These are phyloP conservation scores for Ceratobasidium sp. DNA, from an alignment of 1,284 basidiomycete genomes.

Conservation along the genomic window DNA sequence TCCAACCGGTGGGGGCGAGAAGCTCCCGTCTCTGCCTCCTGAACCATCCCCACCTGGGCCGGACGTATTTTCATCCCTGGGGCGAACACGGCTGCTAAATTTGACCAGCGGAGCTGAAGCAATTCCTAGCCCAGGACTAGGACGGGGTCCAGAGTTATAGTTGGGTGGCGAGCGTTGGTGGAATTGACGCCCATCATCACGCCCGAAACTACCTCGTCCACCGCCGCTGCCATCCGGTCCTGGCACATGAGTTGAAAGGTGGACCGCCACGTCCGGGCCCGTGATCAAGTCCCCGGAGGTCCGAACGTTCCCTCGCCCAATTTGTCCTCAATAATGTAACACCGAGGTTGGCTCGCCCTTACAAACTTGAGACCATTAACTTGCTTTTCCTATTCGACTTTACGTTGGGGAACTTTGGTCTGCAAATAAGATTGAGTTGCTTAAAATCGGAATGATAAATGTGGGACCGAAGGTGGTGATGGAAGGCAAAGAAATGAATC, in stretches of 20 bases:
- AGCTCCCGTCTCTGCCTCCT: conserved; percentile 1
- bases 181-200: neutral
- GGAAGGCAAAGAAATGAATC: no score
- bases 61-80: neutral
- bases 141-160: neutral
- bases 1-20: conserved; percentile 16
- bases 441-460: no score
- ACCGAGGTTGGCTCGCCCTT: conserved; percentile 82
- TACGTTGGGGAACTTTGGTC: conserved; percentile 58
- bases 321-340: conserved; percentile 86
- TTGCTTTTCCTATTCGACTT: conserved; percentile 73
- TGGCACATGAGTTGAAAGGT: neutral
- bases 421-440: neutral
- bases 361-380: conserved; percentile 77
- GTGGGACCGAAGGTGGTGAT: no score
- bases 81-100: conserved; percentile 26
- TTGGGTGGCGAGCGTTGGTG: conserved; percentile 8
- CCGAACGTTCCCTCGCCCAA: conserved; percentile 97
- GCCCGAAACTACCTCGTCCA: neutral
- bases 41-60: neutral
- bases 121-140: neutral
- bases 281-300: conserved; percentile 8
- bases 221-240: neutral
- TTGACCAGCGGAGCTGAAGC: conserved; percentile 17
- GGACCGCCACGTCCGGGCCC: no score